Percentiles rank a stretch among this genome's conserved stretches.
phyloP scores from a whole-genome alignment of 345 rosid genomes.

The Conringia planisiliqua region DNA sequence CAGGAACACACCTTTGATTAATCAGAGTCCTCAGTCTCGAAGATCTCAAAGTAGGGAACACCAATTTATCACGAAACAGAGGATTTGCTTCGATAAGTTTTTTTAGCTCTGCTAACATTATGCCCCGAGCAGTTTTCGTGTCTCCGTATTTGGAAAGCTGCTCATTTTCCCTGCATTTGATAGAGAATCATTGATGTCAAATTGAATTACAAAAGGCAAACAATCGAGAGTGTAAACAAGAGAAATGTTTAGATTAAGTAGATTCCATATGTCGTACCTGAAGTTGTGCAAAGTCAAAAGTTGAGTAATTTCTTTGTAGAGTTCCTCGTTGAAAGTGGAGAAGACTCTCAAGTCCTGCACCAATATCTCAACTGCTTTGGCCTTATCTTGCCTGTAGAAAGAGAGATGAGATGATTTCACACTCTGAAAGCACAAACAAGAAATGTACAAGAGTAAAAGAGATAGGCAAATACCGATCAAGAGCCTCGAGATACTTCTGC shows the following conservation, averaged over 20 bases:
- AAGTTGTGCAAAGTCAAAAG: conserved; percentile 70
- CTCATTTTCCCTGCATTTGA: conserved; percentile 61
- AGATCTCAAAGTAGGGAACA: conserved; percentile 58
- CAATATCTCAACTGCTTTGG: conserved; percentile 80
- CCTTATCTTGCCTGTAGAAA: conserved; percentile 59
- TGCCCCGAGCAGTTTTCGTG: conserved; percentile 65
- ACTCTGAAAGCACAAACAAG: background rate
- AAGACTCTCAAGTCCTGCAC: conserved; percentile 76
- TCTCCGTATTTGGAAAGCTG: conserved; percentile 86
- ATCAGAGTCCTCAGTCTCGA: conserved; percentile 77
- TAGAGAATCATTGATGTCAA: background rate
- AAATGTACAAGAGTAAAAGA: background rate
- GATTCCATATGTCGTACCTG: conserved; percentile 40
- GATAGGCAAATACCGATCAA: conserved; percentile 48
- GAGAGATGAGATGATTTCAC: conserved; percentile 8
- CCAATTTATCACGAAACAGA: conserved; percentile 69
- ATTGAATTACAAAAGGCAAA: background rate
- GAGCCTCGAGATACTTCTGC: conserved; percentile 88
- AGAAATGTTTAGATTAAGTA: background rate
- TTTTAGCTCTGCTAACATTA: conserved; percentile 67
- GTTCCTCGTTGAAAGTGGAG: conserved; percentile 66
- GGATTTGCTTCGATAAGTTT: conserved; percentile 83
- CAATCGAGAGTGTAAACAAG: conserved; percentile 5
- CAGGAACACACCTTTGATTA: conserved; percentile 64
- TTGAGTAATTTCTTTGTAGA: conserved; percentile 78